Conservation (phyloP, 257 asterid species). For the Parsonsia alboflavescens region DNA sequence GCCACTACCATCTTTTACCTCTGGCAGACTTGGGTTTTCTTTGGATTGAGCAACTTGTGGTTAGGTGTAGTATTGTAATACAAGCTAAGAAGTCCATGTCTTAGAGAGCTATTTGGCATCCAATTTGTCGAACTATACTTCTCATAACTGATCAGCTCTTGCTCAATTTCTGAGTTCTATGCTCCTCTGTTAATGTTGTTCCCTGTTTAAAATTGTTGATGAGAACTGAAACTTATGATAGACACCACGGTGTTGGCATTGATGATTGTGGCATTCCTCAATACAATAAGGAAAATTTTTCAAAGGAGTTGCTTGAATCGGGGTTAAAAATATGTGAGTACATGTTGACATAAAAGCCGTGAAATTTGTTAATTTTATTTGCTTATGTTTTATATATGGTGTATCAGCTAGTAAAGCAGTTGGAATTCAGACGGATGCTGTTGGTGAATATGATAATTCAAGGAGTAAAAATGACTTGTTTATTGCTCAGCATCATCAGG, state of each 20-base stretch:
- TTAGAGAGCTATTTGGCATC: background rate
- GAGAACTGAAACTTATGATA: constrained; percentile 21
- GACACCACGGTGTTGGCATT: constrained; percentile 27
- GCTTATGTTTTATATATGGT: constrained; percentile 21
- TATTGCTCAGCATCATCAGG: constrained; percentile 25
- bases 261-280: constrained; percentile 32
- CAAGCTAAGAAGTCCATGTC: background rate
- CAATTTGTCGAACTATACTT: background rate
- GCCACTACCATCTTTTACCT: background rate
- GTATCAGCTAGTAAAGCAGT: constrained; percentile 43
- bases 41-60: background rate
- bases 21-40: background rate
- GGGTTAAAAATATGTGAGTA: constrained; percentile 56
- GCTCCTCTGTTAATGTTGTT: background rate
- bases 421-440: constrained; percentile 52
- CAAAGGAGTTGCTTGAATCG: constrained; percentile 27
- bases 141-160: background rate
- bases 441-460: constrained; percentile 31
- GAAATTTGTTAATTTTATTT: constrained; percentile 15
- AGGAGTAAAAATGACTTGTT: constrained; percentile 16
- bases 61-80: background rate
- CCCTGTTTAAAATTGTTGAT: background rate
- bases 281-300: constrained; percentile 26
- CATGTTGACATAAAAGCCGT: constrained; percentile 19
- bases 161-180: background rate